Conservation (phyloP, 257 asterid genomes). For the Echites panduratus region DNA sequence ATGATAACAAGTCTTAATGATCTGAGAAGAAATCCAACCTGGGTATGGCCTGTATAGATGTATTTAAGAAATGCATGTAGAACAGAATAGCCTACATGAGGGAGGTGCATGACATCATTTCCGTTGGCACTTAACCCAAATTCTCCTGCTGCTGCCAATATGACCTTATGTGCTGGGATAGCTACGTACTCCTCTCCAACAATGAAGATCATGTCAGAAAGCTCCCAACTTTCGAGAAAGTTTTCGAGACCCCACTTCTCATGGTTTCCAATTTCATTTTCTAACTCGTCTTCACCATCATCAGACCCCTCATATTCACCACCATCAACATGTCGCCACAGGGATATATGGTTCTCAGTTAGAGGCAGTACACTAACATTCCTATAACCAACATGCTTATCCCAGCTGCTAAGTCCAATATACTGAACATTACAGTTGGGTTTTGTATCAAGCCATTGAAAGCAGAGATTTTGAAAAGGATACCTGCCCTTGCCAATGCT, state of each 20-base stretch:
- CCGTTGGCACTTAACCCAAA: constrained; percentile 38
- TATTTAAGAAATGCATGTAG: constrained; percentile 74
- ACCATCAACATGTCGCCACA: constrained; percentile 85
- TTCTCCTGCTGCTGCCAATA: constrained; percentile 74
- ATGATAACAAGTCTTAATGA: background rate
- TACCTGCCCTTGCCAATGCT: constrained; percentile 96
- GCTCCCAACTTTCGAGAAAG: constrained; percentile 80
- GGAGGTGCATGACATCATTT: constrained; percentile 48
- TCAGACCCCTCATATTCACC: constrained; percentile 41
- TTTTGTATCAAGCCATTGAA: constrained; percentile 87
- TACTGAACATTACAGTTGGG: constrained; percentile 86
- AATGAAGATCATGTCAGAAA: constrained; percentile 66
- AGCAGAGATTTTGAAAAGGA: constrained; percentile 93
- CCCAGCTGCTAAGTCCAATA: constrained; percentile 98
- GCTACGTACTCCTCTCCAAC: constrained; percentile 71
- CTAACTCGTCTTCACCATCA: constrained; percentile 60
- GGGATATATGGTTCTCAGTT: constrained; percentile 69
- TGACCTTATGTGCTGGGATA: constrained; percentile 83
- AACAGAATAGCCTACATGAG: constrained; percentile 48
- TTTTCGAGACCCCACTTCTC: constrained; percentile 75
- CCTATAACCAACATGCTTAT: constrained; percentile 88
- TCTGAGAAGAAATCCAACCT: constrained; percentile 41
- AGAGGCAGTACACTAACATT: constrained; percentile 78
- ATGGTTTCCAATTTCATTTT: constrained; percentile 45
- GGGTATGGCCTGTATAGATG: constrained; percentile 70